These are phyloP conservation scores for Ricinus communis DNA, from an alignment of 345 rosid species.

Conservation along the genomic window DNA sequence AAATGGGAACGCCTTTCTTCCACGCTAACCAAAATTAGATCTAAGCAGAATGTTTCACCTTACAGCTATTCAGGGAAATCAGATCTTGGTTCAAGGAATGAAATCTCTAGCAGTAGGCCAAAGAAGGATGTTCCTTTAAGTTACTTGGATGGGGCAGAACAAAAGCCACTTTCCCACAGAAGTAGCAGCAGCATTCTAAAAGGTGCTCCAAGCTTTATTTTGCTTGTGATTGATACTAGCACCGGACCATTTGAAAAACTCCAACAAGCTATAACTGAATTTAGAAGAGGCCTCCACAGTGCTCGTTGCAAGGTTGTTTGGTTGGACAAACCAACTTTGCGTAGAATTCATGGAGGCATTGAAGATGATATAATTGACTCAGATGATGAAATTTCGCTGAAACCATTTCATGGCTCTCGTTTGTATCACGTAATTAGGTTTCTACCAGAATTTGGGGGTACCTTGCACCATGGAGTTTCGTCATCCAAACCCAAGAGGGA, in stretches of 20 bases:
- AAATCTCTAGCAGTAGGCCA: constrained; percentile 28
- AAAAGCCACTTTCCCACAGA: constrained; percentile 27
- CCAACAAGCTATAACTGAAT: constrained; percentile 36
- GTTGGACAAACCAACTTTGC: constrained; percentile 49
- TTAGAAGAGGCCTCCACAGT: constrained; percentile 39
- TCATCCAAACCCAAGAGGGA: constrained; percentile 20
- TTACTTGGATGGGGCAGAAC: constrained; percentile 49
- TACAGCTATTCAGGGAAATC: constrained; percentile 43
- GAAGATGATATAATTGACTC: constrained; percentile 25
- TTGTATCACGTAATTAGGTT: constrained; percentile 43
- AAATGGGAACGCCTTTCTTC: constrained; percentile 44
- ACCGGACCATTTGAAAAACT: constrained; percentile 48
- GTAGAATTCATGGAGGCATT: constrained; percentile 12
- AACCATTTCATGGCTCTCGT: constrained; percentile 80
- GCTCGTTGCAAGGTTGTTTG: constrained; percentile 57
- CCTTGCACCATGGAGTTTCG: constrained; percentile 15
- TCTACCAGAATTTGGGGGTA: constrained; percentile 63
- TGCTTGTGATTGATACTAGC: constrained; percentile 60
- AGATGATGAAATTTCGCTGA: constrained; percentile 38
- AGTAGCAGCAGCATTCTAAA: constrained; percentile 9
- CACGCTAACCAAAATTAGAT: constrained; percentile 36
- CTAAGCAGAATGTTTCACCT: constrained; percentile 38
- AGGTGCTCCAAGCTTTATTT: constrained; percentile 29
- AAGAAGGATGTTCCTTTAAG: constrained; percentile 49
- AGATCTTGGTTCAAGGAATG: constrained; percentile 42